A percentile compares a stretch with the other conserved stretches of the same genome.
Conservation (phyloP, 352 stramenopile genomes). For the Aphanomyces invadans region DNA sequence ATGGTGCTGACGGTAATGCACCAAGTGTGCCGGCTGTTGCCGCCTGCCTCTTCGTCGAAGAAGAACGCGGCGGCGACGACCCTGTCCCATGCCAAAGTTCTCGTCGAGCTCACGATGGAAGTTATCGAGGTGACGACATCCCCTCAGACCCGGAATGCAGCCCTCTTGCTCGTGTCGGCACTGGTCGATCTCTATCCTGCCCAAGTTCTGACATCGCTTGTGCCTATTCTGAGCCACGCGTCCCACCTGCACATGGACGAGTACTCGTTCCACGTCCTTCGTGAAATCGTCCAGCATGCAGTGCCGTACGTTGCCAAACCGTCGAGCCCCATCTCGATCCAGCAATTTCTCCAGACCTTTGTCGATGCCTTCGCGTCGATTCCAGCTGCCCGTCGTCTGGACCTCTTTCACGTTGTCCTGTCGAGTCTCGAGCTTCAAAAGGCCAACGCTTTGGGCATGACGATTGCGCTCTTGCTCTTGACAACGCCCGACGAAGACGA, state of each 20-base stretch:
- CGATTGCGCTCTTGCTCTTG: constrained; percentile 32
- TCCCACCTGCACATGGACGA: constrained; percentile 50
- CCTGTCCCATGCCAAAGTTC: constrained; percentile 31
- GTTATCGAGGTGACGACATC: constrained; percentile 58
- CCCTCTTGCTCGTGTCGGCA: constrained; percentile 69
- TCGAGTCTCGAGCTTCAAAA: constrained; percentile 41
- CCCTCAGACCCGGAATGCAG: constrained; percentile 72
- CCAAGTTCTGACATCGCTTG: constrained; percentile 65
- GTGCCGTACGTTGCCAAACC: constrained; percentile 60
- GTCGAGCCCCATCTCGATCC: constrained; percentile 39
- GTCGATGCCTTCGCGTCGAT: constrained; percentile 67
- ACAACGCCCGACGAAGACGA: constrained; percentile 37
- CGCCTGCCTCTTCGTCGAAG: not conserved
- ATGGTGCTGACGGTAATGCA: constrained; percentile 20
- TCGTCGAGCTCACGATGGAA: constrained; percentile 74
- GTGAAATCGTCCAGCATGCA: constrained; percentile 73
- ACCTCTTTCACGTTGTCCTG: constrained; percentile 63
- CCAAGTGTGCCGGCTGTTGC: not conserved
- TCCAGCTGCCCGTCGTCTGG: constrained; percentile 41
- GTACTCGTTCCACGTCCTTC: constrained; percentile 83
- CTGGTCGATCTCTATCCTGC: constrained; percentile 66
- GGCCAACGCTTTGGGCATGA: constrained; percentile 39
- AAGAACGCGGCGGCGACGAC: not conserved
- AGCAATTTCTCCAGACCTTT: constrained; percentile 73
- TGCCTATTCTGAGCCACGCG: constrained; percentile 67